Evolutionary conservation across 2,329 filamentous ascomycete genomes (phyloP), one percentile per base, ranked within the genome.

Genomic region (Fusarium hostae): DNA sequence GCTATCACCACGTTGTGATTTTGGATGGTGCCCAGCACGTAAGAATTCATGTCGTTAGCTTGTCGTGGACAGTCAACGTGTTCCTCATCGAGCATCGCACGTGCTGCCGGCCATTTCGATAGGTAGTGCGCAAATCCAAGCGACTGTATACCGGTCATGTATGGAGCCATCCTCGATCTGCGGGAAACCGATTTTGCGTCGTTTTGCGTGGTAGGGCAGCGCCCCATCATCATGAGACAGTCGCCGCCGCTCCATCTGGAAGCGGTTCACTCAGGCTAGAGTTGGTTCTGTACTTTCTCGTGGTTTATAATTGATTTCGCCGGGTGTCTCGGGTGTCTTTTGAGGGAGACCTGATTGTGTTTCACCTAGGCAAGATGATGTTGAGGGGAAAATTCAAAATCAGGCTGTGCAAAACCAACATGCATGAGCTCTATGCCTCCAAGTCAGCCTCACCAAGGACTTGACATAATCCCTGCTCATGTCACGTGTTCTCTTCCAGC

Each of bases 111-210:
- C 74, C 54, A 73, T 65, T n/a, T 81, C 79, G 1, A 75, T 12
- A 5, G 9, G 16, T 0, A 81, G 34, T 0, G 79, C 78, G 45
- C 76, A 80, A 0, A 81, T 73, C 79, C 79, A 81, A 0, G 78
- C 79, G 6, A 81, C 63, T 0, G 76, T 79, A 34, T 67, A 67
- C 1, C 20, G 12, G 0, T n/a, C 30, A 9, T 5, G n/a, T 0
- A 3, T 10, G 0, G 1, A 2, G 0, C 11, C 61, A 10, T 48
- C 3, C 0, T n/a, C 22, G 0, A 3, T 6, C 1, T 3, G 5
- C 0, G 24, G 22, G 6, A 18, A 1, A 0, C 4, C 35, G 0
- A 20, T 16, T 34, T 7, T 62, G 2, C 34, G 57, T 0, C 61
- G 18, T 3, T 63, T 62, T n/a, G 24, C 30, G 3, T 39, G 47